Evolutionary conservation across 202 grass and related monocot species (phyloP).

Genomic region (Hordeum pubiflorum): DNA sequence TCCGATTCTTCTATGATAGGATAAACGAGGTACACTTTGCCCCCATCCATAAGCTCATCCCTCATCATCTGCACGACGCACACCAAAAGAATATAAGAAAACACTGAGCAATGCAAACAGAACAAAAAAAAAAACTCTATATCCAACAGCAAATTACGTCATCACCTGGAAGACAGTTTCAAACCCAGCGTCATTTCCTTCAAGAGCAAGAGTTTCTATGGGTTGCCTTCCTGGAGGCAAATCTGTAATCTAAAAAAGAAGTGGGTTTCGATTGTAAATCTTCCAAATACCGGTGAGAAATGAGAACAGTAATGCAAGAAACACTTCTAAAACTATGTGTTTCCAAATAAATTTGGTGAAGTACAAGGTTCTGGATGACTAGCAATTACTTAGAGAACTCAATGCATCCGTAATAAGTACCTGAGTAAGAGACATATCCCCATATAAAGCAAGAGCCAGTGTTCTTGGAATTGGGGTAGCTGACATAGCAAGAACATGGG

Average conservation of each 20-base stretch:
- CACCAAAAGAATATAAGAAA: constrained; percentile 15
- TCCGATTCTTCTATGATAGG: constrained; percentile 85
- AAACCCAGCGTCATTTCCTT: constrained; percentile 84
- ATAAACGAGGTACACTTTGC: constrained; percentile 89
- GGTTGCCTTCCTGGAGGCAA: constrained; percentile 83
- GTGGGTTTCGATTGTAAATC: constrained; percentile 7
- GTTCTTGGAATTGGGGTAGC: constrained; percentile 96
- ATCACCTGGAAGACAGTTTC: constrained; percentile 79
- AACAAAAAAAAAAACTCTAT: constrained; percentile 12
- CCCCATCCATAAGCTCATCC: constrained; percentile 62
- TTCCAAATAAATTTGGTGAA: constrained; percentile 14
- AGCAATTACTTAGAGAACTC: neutral
- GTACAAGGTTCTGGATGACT: neutral
- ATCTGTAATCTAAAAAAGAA: constrained; percentile 63
- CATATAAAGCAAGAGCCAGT: constrained; percentile 83
- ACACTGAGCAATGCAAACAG: neutral
- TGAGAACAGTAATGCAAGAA: constrained; percentile 11
- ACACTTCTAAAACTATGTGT: neutral
- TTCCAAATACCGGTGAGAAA: constrained; percentile 5
- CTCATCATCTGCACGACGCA: constrained; percentile 65
- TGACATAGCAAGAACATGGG: constrained; percentile 90
- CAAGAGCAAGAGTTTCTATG: constrained; percentile 67
- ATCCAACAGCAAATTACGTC: constrained; percentile 21
- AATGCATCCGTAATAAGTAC: constrained; percentile 34
- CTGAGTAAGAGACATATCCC: constrained; percentile 95